Conservation (phyloP, 2,329 filamentous ascomycete genomes). For the Sporothrix mexicana region DNA sequence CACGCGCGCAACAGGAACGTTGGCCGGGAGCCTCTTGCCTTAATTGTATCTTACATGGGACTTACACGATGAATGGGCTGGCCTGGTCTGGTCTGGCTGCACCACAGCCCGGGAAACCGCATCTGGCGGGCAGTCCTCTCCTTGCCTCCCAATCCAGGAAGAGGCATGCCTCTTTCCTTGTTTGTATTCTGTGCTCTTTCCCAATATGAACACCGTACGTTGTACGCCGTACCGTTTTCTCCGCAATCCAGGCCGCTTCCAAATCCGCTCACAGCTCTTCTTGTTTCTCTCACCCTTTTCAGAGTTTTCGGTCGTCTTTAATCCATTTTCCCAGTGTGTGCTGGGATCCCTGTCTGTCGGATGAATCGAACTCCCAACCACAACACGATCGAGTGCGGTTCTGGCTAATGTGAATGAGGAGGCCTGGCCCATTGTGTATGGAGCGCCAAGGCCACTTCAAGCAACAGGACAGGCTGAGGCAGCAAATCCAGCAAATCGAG, state of each 20-base stretch:
- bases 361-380: constrained; percentile 31
- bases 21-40: constrained; percentile 27
- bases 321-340: not conserved
- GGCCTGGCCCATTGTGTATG: constrained; percentile 9
- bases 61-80: constrained; percentile 24
- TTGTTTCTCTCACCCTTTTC: constrained; percentile 13
- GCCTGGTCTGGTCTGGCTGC: not conserved
- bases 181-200: constrained; percentile 12
- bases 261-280: not conserved
- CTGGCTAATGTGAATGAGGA: constrained; percentile 27
- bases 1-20: not conserved
- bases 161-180: constrained; percentile 2
- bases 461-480: not conserved
- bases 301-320: too few species aligned
- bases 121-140: constrained; percentile 14
- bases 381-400: constrained; percentile 28
- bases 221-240: not conserved
- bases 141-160: constrained; percentile 12
- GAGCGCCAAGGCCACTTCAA: not conserved
- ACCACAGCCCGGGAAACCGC: constrained; percentile 30
- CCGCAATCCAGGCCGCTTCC: constrained; percentile 23
- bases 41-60: constrained; percentile 30
- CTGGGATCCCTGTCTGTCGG: constrained; percentile 29
- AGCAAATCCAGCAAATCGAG: not conserved
- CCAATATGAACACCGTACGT: constrained; percentile 14